These are phyloP conservation scores for Thymus quinquecostatus DNA, from an alignment of 257 asterid species.

Conservation along the genomic window DNA sequence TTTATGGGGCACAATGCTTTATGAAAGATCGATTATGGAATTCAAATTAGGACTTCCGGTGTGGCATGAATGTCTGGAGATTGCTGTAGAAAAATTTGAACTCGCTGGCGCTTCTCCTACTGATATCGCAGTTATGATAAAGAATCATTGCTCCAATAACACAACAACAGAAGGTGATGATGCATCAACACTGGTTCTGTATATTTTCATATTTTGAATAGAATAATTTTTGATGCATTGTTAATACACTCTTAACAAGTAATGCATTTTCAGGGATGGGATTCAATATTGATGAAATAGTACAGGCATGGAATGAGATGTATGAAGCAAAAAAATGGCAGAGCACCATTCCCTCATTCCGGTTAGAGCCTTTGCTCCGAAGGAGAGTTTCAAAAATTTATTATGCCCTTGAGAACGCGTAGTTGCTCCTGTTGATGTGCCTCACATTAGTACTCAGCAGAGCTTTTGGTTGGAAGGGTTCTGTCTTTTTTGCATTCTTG, in stretches of 20 bases:
- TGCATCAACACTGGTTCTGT: constrained; percentile 1
- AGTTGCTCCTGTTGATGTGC: constrained; percentile 39
- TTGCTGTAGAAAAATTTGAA: constrained; percentile 78
- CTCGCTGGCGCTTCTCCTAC: constrained; percentile 88
- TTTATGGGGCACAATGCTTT: constrained; percentile 83
- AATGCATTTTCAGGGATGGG: constrained; percentile 62
- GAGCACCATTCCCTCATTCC: constrained; percentile 53
- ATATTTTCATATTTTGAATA: constrained; percentile 4
- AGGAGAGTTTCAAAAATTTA: constrained; percentile 70
- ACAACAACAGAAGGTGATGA: constrained; percentile 71
- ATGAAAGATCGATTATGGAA: constrained; percentile 88
- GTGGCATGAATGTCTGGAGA: constrained; percentile 85
- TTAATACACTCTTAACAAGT: constrained; percentile 27
- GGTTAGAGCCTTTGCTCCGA: constrained; percentile 78
- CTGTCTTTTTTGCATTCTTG: constrained; percentile 34
- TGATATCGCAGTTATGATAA: constrained; percentile 83
- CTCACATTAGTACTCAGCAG: constrained; percentile 25
- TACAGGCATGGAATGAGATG: constrained; percentile 93
- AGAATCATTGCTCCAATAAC: constrained; percentile 74
- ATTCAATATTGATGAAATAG: constrained; percentile 82
- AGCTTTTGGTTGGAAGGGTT: constrained; percentile 30
- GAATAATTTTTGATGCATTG: constrained; percentile 20
- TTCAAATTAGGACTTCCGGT: constrained; percentile 74
- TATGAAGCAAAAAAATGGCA: constrained; percentile 83
- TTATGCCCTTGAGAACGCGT: constrained; percentile 63